phyloP scores from a whole-genome alignment of 805 yeast genomes.

The Candida xyloterini region DNA sequence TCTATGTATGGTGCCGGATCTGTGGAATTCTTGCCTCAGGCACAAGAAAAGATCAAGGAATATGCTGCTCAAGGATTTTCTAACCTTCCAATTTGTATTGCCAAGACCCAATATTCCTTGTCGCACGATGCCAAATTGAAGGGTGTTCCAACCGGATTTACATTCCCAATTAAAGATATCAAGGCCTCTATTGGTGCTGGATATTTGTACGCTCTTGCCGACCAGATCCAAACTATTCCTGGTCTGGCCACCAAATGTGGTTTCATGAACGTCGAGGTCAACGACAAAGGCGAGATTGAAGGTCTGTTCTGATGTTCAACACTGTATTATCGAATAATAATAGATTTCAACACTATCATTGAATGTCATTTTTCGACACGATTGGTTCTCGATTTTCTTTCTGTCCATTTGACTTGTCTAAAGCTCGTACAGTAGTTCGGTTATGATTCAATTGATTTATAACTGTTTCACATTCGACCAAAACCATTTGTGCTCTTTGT shows the following conservation, averaged over 20 bases:
- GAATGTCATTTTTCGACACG: neutral
- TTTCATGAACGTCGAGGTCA: conserved; percentile 94
- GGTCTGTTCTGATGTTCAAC: conserved; percentile 65
- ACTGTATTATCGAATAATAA: conserved; percentile 10
- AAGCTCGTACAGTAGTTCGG: neutral
- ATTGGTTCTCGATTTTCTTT: conserved; percentile 9
- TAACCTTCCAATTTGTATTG: conserved; percentile 91
- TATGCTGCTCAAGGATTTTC: conserved; percentile 87
- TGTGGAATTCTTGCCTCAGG: conserved; percentile 78
- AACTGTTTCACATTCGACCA: conserved; percentile 46
- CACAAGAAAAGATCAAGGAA: conserved; percentile 73
- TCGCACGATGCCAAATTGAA: conserved; percentile 91
- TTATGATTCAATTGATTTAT: conserved; percentile 32
- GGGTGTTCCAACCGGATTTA: conserved; percentile 94
- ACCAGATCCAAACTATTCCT: conserved; percentile 95
- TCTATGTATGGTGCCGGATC: conserved; percentile 92
- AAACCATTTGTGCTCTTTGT: conserved; percentile 41
- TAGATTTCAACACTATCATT: conserved; percentile 18
- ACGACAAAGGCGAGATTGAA: conserved; percentile 85
- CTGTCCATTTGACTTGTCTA: neutral
- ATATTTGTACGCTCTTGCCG: conserved; percentile 92
- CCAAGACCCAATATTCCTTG: conserved; percentile 94
- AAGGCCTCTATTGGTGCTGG: conserved; percentile 97
- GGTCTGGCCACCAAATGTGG: conserved; percentile 96
- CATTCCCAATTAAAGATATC: conserved; percentile 90